These are phyloP conservation scores for Delonix regia DNA, from an alignment of 306 rosid genomes.

Conservation along the genomic window DNA sequence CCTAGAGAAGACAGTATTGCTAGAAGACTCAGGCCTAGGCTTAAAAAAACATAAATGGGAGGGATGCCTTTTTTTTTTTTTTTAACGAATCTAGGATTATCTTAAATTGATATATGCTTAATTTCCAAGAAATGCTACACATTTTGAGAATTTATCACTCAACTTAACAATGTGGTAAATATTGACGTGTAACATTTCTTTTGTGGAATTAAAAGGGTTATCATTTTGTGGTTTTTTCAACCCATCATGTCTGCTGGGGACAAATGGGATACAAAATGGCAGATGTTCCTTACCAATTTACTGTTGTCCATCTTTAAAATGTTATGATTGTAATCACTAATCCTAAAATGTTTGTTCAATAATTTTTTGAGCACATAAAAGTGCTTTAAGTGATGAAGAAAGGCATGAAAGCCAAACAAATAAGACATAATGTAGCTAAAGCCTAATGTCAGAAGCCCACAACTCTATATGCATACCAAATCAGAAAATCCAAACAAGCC, in stretches of 20 bases:
- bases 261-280: background rate
- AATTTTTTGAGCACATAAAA: background rate
- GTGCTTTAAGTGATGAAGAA: background rate
- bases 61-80: background rate
- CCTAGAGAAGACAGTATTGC: slow-evolving; percentile 42
- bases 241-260: background rate
- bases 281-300: background rate
- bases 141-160: slow-evolving; percentile 17
- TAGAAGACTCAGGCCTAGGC: slow-evolving; percentile 63
- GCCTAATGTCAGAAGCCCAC: background rate
- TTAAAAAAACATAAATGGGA: slow-evolving; percentile 34
- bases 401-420: background rate
- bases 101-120: slow-evolving; percentile 15
- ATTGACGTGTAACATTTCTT: background rate
- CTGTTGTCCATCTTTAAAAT: background rate
- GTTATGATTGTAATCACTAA: background rate
- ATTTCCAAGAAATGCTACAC: slow-evolving; percentile 10
- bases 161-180: slow-evolving; percentile 18
- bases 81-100: background rate
- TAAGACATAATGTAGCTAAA: background rate
- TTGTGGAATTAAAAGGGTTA: background rate
- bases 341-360: background rate
- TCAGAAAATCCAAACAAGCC: background rate
- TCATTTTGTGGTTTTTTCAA: background rate
- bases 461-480: too few species aligned